Conservation (phyloP, 176 grass and related monocot species). For the Oropetium thomaeum region DNA sequence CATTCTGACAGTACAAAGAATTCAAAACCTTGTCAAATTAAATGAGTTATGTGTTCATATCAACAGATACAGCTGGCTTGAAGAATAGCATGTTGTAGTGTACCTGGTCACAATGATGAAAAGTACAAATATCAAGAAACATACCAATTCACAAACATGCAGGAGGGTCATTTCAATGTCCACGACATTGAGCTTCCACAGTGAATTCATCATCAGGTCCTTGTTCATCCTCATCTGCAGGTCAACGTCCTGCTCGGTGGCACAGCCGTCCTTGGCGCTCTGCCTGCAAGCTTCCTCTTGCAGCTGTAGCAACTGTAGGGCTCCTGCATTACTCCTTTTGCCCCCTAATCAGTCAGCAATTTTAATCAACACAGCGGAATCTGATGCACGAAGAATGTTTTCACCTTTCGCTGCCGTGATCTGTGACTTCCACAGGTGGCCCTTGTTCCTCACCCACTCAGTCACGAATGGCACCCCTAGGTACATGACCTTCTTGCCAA, state of each 20-base stretch:
- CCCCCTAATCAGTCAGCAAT: slow-evolving; percentile 51
- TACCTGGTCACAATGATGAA: neutral
- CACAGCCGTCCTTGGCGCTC: slow-evolving; percentile 58
- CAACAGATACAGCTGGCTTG: neutral
- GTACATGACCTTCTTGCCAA: slow-evolving; percentile 95
- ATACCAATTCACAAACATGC: slow-evolving; percentile 96
- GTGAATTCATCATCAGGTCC: slow-evolving; percentile 92
- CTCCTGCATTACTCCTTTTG: slow-evolving; percentile 71
- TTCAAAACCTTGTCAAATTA: neutral
- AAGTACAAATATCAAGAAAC: slow-evolving; percentile 1
- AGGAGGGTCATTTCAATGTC: slow-evolving; percentile 95
- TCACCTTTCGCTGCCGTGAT: slow-evolving; percentile 92
- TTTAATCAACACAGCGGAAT: slow-evolving; percentile 7
- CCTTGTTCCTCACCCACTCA: slow-evolving; percentile 99
- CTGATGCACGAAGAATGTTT: neutral
- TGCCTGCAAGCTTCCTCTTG: slow-evolving; percentile 87
- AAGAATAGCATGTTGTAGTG: neutral
- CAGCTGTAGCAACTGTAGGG: slow-evolving; percentile 83
- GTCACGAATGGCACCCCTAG: slow-evolving; percentile 89
- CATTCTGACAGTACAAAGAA: neutral
- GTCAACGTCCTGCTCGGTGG: slow-evolving; percentile 64
- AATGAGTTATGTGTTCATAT: neutral
- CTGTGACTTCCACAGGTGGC: slow-evolving; percentile 96
- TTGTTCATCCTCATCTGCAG: slow-evolving; percentile 90
- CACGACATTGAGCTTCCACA: slow-evolving; percentile 94